phyloP scores from a whole-genome alignment of 176 grass and related monocot genomes.

The Carex pumila region DNA sequence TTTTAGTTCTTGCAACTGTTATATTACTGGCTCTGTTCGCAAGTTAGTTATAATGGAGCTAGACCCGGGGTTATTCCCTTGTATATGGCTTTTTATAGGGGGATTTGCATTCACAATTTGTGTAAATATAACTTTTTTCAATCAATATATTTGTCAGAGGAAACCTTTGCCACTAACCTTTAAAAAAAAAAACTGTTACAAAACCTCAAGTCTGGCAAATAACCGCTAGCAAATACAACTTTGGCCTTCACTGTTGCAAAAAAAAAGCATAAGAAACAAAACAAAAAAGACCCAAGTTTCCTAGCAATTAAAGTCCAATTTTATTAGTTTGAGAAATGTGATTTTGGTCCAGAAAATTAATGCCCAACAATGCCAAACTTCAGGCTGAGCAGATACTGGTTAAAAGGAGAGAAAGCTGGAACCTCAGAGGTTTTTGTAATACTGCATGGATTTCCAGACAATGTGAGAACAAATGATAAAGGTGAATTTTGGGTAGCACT shows the following conservation, averaged over 20 bases:
- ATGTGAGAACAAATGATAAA: constrained; percentile 71
- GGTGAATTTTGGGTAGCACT: constrained; percentile 93
- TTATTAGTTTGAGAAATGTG: not conserved
- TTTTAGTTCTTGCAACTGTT: not conserved
- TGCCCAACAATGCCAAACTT: not conserved
- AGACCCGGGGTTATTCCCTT: too few species aligned
- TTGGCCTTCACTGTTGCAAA: not conserved
- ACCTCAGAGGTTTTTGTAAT: constrained; percentile 56
- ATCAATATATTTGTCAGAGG: too few species aligned
- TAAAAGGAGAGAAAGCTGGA: constrained; percentile 83
- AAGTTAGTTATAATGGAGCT: too few species aligned
- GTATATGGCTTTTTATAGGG: too few species aligned
- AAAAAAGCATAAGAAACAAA: not conserved
- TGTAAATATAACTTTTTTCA: too few species aligned
- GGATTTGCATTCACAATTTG: too few species aligned
- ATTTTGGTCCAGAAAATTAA: not conserved
- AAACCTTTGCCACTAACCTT: too few species aligned
- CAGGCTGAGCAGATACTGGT: constrained; percentile 78
- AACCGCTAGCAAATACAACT: not conserved
- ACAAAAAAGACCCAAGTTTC: not conserved
- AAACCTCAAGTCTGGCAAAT: not conserved
- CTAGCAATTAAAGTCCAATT: not conserved
- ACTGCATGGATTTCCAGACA: constrained; percentile 83
- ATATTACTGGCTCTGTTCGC: not conserved
- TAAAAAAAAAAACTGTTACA: not conserved